Conservation (phyloP, 1,284 basidiomycete genomes). For the Ganoderma resinaceum region DNA sequence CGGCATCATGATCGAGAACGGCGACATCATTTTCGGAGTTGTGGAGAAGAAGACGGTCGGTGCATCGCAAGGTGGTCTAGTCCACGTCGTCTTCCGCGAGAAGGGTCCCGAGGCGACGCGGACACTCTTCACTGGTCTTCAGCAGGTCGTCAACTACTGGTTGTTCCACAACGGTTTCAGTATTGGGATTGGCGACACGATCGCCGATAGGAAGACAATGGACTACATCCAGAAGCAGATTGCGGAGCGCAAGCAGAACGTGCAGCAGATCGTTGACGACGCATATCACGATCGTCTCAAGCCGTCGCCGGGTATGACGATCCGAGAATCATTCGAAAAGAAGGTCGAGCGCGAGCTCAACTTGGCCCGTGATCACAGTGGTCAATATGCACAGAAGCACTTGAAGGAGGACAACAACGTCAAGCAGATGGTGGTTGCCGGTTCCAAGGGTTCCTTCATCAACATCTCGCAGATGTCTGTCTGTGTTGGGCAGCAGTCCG, state of each 20-base stretch:
- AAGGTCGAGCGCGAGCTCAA: conserved; percentile 93
- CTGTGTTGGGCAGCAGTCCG: conserved; percentile 98
- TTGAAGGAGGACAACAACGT: conserved; percentile 99
- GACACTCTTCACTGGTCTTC: conserved; percentile 92
- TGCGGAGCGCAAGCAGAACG: conserved; percentile 80
- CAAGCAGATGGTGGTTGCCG: conserved; percentile 99
- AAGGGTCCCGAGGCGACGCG: conserved; percentile 95
- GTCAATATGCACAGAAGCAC: conserved; percentile 94
- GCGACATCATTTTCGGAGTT: conserved; percentile 94
- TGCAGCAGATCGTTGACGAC: conserved; percentile 75
- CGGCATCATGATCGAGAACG: conserved; percentile 97
- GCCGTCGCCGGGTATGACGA: conserved; percentile 96
- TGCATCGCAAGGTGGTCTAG: conserved; percentile 91
- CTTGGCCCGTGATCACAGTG: conserved; percentile 94
- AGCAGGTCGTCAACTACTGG: conserved; percentile 98
- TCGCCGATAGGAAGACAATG: conserved; percentile 93
- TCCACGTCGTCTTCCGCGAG: conserved; percentile 98
- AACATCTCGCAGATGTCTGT: conserved; percentile 99
- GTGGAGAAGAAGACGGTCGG: conserved; percentile 99
- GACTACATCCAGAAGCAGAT: conserved; percentile 87
- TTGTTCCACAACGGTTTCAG: conserved; percentile 99
- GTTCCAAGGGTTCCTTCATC: conserved; percentile 98
- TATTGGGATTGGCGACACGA: conserved; percentile 99
- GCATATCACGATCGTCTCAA: conserved; percentile 88
- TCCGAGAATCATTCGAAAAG: conserved; percentile 98